These are phyloP conservation scores for Suillus subluteus DNA, from an alignment of 768 basidiomycete genomes.

Conservation along the genomic window DNA sequence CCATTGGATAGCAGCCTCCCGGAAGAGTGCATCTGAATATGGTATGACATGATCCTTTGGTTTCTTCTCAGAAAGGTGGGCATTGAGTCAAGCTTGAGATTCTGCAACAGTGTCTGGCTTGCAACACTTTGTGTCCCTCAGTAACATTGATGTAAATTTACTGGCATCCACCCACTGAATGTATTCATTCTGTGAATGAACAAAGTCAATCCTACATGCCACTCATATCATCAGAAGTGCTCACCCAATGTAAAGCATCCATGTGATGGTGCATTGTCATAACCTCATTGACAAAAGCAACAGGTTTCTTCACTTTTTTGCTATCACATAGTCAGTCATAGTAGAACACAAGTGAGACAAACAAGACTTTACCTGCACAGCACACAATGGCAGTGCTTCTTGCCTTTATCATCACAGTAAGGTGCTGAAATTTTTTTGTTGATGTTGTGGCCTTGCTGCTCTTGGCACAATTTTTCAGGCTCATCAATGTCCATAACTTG, in stretches of 20 bases:
- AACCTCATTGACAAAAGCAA: background rate
- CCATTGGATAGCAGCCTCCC: constrained; percentile 40
- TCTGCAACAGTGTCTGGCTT: too few relatives aligned
- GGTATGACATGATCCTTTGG: constrained; percentile 23
- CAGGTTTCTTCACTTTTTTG: constrained; percentile 2
- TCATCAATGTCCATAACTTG: background rate
- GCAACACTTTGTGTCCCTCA: too few relatives aligned
- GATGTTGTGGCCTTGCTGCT: too few relatives aligned
- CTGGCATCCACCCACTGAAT: too few relatives aligned
- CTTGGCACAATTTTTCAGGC: background rate
- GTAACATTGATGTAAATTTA: too few relatives aligned
- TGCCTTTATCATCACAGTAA: background rate
- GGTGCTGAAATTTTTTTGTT: background rate
- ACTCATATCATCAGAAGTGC: too few relatives aligned
- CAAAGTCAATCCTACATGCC: too few relatives aligned
- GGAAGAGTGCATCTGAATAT: constrained; percentile 35
- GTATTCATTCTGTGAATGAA: constrained; percentile 1
- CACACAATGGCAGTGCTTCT: background rate
- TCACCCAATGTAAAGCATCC: background rate
- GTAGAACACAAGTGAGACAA: background rate
- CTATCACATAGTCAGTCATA: background rate
- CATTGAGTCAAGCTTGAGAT: background rate
- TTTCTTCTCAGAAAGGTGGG: background rate
- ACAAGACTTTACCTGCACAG: background rate
- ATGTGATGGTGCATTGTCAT: background rate